These are phyloP conservation scores for Pleurotus citrinopileatus DNA, from an alignment of 768 basidiomycete species.

Conservation along the genomic window DNA sequence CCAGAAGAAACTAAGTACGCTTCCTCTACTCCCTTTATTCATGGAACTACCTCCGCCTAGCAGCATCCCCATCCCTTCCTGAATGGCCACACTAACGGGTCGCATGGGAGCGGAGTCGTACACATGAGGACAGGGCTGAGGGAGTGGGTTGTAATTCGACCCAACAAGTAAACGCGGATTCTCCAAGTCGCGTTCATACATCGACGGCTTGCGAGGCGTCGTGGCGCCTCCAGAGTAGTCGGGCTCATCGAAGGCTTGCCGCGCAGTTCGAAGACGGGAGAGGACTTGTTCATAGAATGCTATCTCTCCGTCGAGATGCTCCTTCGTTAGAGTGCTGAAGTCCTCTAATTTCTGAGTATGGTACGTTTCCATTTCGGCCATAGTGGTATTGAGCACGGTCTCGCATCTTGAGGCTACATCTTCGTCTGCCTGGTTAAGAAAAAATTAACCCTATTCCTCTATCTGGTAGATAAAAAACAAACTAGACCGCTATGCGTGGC, in stretches of 20 bases:
- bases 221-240: slow-evolving; percentile 44
- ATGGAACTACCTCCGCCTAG: slow-evolving; percentile 30
- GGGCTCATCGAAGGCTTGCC: slow-evolving; percentile 48
- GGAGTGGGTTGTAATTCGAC: slow-evolving; percentile 42
- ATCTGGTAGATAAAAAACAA: slow-evolving; percentile 13
- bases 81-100: slow-evolving; percentile 71
- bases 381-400: slow-evolving; percentile 83
- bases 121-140: slow-evolving; percentile 77
- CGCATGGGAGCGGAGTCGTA: slow-evolving; percentile 75
- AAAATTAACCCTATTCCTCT: not conserved
- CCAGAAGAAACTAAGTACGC: slow-evolving; percentile 56
- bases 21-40: slow-evolving; percentile 32
- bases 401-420: slow-evolving; percentile 76
- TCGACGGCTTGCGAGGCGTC: slow-evolving; percentile 60
- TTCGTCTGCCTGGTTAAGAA: slow-evolving; percentile 47
- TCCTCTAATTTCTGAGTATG: slow-evolving; percentile 74
- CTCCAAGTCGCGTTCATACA: slow-evolving; percentile 73
- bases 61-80: slow-evolving; percentile 67
- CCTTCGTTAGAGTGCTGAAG: slow-evolving; percentile 52
- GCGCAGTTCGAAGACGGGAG: slow-evolving; percentile 53
- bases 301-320: slow-evolving; percentile 80
- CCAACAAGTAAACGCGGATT: slow-evolving; percentile 38
- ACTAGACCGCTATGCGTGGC: slow-evolving; percentile 39
- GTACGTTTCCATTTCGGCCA: slow-evolving; percentile 85
- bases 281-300: slow-evolving; percentile 74